A percentile compares a stretch with the other conserved stretches of the same genome.
Evolutionary conservation across 75 land plant species (phyloP).

Genomic region (Selaginella moellendorffii): DNA sequence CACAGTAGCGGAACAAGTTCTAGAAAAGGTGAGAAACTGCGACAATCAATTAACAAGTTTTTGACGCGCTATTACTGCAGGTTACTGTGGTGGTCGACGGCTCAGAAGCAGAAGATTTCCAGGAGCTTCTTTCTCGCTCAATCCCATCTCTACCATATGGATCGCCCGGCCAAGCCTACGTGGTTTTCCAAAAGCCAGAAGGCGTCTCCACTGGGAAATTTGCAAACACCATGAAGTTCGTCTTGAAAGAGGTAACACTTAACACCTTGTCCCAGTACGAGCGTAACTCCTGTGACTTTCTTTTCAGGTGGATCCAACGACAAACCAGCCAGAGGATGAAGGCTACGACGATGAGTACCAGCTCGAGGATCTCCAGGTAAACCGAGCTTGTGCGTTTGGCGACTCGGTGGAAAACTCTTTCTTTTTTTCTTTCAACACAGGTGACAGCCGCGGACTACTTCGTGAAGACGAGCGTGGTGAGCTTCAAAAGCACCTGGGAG

Average conservation of each 20-base stretch:
- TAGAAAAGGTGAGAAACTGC: conserved; percentile 50
- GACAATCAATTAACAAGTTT: not conserved
- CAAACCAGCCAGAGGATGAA: conserved; percentile 82
- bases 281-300: not conserved
- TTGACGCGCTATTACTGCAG: conserved; percentile 23
- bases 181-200: conserved; percentile 82
- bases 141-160: conserved; percentile 73
- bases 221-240: conserved; percentile 58
- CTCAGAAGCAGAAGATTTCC: conserved; percentile 73
- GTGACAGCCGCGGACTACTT: conserved; percentile 77
- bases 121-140: conserved; percentile 48
- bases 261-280: not conserved
- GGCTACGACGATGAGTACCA: conserved; percentile 96
- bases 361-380: conserved; percentile 82
- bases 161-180: conserved; percentile 87
- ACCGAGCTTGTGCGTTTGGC: not conserved
- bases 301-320: conserved; percentile 70
- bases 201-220: conserved; percentile 76
- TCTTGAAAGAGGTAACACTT: conserved; percentile 62
- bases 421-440: conserved; percentile 9
- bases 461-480: conserved; percentile 58
- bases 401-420: not conserved
- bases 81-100: conserved; percentile 68
- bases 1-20: conserved; percentile 74
- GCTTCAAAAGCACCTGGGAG: conserved; percentile 94